Conservation (phyloP, 164 flowering plant genomes). For the Stephania cephalantha region DNA sequence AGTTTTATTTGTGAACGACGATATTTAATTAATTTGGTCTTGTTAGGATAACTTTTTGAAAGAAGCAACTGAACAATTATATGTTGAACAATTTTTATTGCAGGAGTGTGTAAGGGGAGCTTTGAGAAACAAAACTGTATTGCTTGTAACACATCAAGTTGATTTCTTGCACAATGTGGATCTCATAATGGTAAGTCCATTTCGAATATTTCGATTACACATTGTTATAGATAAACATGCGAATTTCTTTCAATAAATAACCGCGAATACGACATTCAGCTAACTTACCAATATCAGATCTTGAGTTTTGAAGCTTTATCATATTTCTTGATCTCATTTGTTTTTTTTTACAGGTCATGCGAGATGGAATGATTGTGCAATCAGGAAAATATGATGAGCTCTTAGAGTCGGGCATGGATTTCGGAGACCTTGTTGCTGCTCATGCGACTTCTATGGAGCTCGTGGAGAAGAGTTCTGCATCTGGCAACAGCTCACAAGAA, state of each 20-base stretch:
- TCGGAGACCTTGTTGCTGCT: constrained; percentile 73
- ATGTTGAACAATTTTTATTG: constrained; percentile 9
- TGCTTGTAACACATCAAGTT: constrained; percentile 97
- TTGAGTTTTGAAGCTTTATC: not conserved
- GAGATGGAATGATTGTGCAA: constrained; percentile 87
- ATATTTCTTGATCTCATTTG: not conserved
- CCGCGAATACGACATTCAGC: not conserved
- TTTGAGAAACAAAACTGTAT: constrained; percentile 67
- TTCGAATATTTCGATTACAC: not conserved
- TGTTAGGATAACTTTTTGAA: not conserved
- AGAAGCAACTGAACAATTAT: not conserved
- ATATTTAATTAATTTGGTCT: not conserved
- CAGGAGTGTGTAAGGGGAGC: constrained; percentile 94
- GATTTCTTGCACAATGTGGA: constrained; percentile 92
- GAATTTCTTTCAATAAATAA: not conserved
- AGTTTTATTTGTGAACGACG: not conserved
- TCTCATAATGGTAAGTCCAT: constrained; percentile 59
- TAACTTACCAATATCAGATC: no score
- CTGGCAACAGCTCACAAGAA: constrained; percentile 18
- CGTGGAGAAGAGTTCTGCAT: constrained; percentile 42
- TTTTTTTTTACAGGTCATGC: constrained; percentile 64
- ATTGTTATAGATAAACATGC: not conserved
- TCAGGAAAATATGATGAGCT: constrained; percentile 77
- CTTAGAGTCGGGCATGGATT: constrained; percentile 57
- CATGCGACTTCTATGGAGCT: constrained; percentile 92